A percentile compares a stretch with the other conserved stretches of the same genome.
Conservation (phyloP, 164 flowering plant genomes). For the Magnolia officinalis region DNA sequence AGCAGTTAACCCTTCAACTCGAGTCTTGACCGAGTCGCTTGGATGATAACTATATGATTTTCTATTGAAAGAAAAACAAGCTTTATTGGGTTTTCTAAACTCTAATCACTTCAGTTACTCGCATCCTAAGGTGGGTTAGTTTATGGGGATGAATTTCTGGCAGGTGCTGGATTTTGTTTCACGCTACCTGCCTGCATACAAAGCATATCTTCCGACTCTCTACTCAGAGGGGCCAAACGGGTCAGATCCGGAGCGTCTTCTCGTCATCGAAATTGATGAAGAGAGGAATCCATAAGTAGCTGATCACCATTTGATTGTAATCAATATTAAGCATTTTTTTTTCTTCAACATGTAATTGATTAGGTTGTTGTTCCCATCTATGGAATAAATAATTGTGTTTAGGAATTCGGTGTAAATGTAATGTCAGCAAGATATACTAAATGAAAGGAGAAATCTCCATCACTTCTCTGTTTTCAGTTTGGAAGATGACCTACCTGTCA, state of each 20-base stretch:
- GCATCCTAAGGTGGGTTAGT: background rate
- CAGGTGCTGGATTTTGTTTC: conserved; percentile 95
- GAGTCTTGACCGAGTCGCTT: background rate
- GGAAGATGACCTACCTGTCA: background rate
- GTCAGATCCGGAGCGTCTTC: conserved; percentile 49
- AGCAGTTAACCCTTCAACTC: background rate
- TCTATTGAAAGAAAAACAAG: background rate
- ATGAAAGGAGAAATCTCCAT: background rate
- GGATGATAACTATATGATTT: background rate
- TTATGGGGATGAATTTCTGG: conserved; percentile 7
- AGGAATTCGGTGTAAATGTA: background rate
- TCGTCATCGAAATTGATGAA: conserved; percentile 30
- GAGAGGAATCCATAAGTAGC: conserved; percentile 30
- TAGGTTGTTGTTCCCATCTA: no score
- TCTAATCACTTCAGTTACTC: background rate
- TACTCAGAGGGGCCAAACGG: conserved; percentile 91
- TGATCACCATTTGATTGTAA: background rate
- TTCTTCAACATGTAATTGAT: background rate
- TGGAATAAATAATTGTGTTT: background rate
- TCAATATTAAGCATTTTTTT: background rate
- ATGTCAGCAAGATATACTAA: background rate
- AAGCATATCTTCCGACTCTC: conserved; percentile 86
- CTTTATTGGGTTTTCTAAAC: background rate
- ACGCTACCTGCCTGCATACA: conserved; percentile 91
- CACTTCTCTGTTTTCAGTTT: background rate